phyloP scores from a whole-genome alignment of 441 rosid species.

The Theobroma grandiflorum region DNA sequence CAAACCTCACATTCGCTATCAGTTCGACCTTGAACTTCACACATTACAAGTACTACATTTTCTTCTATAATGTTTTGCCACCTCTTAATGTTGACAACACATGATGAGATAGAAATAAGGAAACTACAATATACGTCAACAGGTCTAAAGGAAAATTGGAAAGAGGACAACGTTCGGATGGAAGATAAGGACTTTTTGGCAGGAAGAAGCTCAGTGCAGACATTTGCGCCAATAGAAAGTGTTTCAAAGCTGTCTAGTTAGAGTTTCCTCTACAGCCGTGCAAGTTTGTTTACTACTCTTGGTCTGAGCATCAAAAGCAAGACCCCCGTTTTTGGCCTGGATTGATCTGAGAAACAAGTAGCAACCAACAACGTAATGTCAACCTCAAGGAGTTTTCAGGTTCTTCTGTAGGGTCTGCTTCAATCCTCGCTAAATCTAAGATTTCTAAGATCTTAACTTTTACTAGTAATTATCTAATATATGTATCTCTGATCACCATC shows the following conservation, averaged over 20 bases:
- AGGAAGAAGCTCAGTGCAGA: neutral
- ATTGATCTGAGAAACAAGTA: no score
- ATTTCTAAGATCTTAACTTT: neutral
- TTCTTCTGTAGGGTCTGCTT: neutral
- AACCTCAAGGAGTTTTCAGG: neutral
- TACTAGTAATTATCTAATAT: no score
- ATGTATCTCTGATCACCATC: neutral
- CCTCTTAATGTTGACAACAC: neutral
- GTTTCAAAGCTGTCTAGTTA: neutral
- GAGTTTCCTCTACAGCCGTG: neutral
- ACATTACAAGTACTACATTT: neutral
- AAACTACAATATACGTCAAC: neutral
- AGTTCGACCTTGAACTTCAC: constrained; percentile 35
- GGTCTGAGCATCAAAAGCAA: neutral
- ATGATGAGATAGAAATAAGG: neutral
- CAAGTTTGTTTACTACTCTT: neutral
- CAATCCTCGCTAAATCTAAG: neutral
- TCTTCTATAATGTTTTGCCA: neutral
- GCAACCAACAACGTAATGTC: neutral
- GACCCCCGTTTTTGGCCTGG: neutral
- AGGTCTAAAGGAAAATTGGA: neutral
- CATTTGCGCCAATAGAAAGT: neutral
- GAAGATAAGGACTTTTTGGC: neutral
- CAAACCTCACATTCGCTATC: constrained; percentile 39
- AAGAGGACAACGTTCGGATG: neutral